Percentiles rank a stretch among this genome's conserved stretches.
phyloP scores from a whole-genome alignment of 1,139 yeast species.

The Kazachstania sp. region DNA sequence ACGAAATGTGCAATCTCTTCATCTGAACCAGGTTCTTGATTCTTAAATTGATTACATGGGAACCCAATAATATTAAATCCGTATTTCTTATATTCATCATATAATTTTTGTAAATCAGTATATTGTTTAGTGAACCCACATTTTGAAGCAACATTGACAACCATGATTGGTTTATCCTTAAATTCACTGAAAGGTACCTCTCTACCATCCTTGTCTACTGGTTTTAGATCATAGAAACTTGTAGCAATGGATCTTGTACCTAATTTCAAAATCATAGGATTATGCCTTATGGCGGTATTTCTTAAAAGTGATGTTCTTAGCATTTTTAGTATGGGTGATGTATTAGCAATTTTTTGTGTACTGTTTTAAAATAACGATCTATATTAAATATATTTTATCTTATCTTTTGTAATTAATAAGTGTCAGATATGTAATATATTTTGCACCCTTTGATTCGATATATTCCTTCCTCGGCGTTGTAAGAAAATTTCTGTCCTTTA shows the following conservation, averaged over 20 bases:
- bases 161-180: conserved; percentile 71
- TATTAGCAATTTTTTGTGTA: too few species aligned
- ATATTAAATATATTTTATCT: too few species aligned
- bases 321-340: neutral
- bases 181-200: conserved; percentile 52
- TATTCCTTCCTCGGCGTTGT: too few species aligned
- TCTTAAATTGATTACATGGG: conserved; percentile 81
- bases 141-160: conserved; percentile 81
- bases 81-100: conserved; percentile 57
- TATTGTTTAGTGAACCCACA: conserved; percentile 47
- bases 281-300: neutral
- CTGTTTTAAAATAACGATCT: too few species aligned
- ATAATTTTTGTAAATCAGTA: conserved; percentile 62
- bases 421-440: too few species aligned
- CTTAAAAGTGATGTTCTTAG: neutral
- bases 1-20: conserved; percentile 51
- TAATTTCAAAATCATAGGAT: neutral
- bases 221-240: conserved; percentile 42
- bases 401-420: too few species aligned
- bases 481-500: too few species aligned
- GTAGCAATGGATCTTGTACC: conserved; percentile 3
- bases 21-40: conserved; percentile 66
- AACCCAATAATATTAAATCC: conserved; percentile 73
- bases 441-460: too few species aligned
- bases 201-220: conserved; percentile 43